Evolutionary conservation across 2,329 filamentous ascomycete species (phyloP), one percentile per base, ranked within the genome.

Genomic region (Pyrenochaeta sp.): DNA sequence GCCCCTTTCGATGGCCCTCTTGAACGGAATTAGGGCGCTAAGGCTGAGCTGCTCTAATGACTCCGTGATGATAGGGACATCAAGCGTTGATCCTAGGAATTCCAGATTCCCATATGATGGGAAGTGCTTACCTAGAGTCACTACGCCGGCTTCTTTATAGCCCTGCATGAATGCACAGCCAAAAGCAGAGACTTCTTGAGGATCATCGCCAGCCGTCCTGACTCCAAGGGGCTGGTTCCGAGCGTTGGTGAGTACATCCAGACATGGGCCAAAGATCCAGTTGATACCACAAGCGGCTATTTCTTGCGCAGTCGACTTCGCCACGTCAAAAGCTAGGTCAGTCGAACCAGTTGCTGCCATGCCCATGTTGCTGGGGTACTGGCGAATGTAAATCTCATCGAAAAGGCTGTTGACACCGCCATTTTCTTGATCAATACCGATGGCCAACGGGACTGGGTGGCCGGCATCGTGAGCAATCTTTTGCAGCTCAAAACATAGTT

Each of bases 291-390:
- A 95, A 10, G 95, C 93, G 46, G 91, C 89, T 28, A 98, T 86
- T 77, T 98, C 95, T 67, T 94, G 91, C 3, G 93, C 95, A 0
- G 94, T 98, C 15, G 95, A 93, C 78, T 94, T 93, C 55, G 93
- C 94, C 54, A 98, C 88, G 67, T 94, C 90, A 73, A 94, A 96
- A 5, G 94, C 92, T 53, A 98, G 82, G 10, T 95, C 88, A 36
- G 89, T 89, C 10, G 90, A 93, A 25, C 93, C 92, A 4, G 93
- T 93, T 24, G 95, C 95, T n/a, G 94, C 93, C 59, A 97, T 85
- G 12, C 93, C 94, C 94, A 99, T 98, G 62, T 94, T 91, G 72
- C 93, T 97, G 8, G 95, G 95, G 68, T 97, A 99, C 75, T 98
- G 95, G 65, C 92, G 93, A 67, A 98, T 94, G 75, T 93, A 95